phyloP scores from a whole-genome alignment of 495 filamentous ascomycete genomes.

The Hypoxylon lenormandii region DNA sequence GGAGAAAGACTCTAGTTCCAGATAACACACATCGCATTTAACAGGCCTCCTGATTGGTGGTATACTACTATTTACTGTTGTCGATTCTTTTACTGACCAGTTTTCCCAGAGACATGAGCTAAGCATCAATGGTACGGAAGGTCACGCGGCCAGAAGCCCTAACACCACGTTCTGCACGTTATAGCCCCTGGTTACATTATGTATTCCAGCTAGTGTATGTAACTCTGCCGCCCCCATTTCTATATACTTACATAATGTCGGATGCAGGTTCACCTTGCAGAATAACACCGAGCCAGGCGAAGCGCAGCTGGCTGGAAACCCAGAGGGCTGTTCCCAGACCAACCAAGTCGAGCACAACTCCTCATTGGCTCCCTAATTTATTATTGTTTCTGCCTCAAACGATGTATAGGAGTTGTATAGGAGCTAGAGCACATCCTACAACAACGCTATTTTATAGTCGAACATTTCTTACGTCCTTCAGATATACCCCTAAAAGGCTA shows the following conservation, averaged over 20 bases:
- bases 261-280: conserved; percentile 42
- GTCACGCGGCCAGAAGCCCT: conserved; percentile 43
- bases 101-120: conserved; percentile 34
- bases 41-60: conserved; percentile 53
- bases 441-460: conserved; percentile 18
- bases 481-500: conserved; percentile 12
- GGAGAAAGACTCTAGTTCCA: conserved; percentile 40
- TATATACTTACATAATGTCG: conserved; percentile 27
- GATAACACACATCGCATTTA: conserved; percentile 51
- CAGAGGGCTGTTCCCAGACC: conserved; percentile 14
- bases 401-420: conserved; percentile 11
- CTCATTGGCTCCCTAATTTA: conserved; percentile 16
- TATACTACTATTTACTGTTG: conserved; percentile 52
- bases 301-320: background rate
- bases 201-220: conserved; percentile 25
- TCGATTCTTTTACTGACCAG: conserved; percentile 60
- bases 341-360: conserved; percentile 14
- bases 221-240: conserved; percentile 33
- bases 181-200: conserved; percentile 26
- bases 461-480: conserved; percentile 12
- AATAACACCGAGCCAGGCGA: conserved; percentile 34
- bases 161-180: conserved; percentile 26
- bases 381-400: conserved; percentile 14
- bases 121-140: conserved; percentile 32
- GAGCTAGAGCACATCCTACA: conserved; percentile 11